Evolutionary conservation across 371 early-diverging fungal genomes (phyloP).

Genomic region (Haplosporangium sp.): DNA sequence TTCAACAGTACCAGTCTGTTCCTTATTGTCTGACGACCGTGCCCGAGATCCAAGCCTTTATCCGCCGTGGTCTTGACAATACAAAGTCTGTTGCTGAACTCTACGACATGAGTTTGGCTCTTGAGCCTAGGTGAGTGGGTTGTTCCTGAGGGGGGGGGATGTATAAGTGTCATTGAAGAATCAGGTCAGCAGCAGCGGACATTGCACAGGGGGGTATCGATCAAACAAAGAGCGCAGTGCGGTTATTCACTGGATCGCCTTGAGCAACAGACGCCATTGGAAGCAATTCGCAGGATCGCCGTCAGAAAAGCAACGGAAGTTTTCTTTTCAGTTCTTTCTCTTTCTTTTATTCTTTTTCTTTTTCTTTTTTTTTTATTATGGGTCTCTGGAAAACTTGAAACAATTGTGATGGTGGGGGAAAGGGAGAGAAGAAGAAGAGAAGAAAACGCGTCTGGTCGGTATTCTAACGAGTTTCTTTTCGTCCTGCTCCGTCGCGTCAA

Average conservation of each 20-base stretch:
- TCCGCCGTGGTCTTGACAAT: constrained; percentile 68
- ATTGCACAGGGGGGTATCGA: not conserved
- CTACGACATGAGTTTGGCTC: constrained; percentile 72
- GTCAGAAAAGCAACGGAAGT: constrained; percentile 1
- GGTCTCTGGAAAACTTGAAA: not conserved
- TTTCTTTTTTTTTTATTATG: not conserved
- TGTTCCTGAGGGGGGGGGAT: not conserved
- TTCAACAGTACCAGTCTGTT: constrained; percentile 91
- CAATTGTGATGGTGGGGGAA: not conserved
- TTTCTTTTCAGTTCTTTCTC: constrained; percentile 5
- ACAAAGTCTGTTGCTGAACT: constrained; percentile 73
- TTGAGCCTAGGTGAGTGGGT: constrained; percentile 73
- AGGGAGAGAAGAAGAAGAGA: not conserved
- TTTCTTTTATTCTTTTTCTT: constrained; percentile 1
- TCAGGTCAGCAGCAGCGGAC: not conserved
- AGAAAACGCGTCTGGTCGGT: not conserved
- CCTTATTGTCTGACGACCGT: constrained; percentile 84
- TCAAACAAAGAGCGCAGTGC: not conserved
- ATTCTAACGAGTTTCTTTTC: constrained; percentile 4
- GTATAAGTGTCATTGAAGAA: not conserved
- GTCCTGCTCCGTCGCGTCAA: not conserved
- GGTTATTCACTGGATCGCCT: not conserved
- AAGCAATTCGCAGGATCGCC: not conserved
- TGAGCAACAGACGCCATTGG: not conserved
- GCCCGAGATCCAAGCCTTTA: constrained; percentile 83